Evolutionary conservation across 1,139 yeast species (phyloP).

Genomic region (Cylindricascospora bacillispora): DNA sequence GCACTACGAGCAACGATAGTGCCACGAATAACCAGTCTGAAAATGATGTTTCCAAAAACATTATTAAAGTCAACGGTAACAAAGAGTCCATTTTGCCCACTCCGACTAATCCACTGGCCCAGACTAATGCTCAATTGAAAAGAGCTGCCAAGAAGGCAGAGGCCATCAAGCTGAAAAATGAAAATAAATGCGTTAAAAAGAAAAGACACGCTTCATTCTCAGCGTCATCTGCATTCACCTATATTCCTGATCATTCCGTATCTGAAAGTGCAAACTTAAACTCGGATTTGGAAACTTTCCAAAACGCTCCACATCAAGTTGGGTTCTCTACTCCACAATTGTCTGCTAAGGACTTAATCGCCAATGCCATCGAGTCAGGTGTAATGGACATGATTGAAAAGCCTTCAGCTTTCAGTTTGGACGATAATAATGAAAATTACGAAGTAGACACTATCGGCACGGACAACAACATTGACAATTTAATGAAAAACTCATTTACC

Average conservation of each 20-base stretch:
- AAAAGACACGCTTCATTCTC: slow-evolving; percentile 68
- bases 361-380: slow-evolving; percentile 22
- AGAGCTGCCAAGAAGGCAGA: slow-evolving; percentile 10
- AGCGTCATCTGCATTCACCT: slow-evolving; percentile 64
- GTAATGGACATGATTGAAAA: slow-evolving; percentile 3
- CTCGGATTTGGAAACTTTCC: slow-evolving; percentile 31
- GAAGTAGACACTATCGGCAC: background rate
- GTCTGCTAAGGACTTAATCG: slow-evolving; percentile 28
- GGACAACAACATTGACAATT: too few relatives aligned
- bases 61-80: slow-evolving; percentile 28
- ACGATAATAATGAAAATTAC: background rate
- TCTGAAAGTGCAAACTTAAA: background rate
- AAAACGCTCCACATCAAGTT: slow-evolving; percentile 40
- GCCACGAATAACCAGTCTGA: slow-evolving; percentile 1
- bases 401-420: slow-evolving; percentile 2
- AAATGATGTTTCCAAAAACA: slow-evolving; percentile 12
- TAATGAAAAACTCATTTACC: background rate
- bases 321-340: slow-evolving; percentile 74
- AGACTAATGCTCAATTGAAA: slow-evolving; percentile 19
- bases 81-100: slow-evolving; percentile 30
- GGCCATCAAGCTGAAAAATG: background rate
- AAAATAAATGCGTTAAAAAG: slow-evolving; percentile 9
- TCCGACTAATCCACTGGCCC: slow-evolving; percentile 18
- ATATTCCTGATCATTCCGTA: slow-evolving; percentile 27
- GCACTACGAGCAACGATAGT: slow-evolving; percentile 3